Conservation (phyloP, 2,329 filamentous ascomycete genomes). For the Thelonectria olida region DNA sequence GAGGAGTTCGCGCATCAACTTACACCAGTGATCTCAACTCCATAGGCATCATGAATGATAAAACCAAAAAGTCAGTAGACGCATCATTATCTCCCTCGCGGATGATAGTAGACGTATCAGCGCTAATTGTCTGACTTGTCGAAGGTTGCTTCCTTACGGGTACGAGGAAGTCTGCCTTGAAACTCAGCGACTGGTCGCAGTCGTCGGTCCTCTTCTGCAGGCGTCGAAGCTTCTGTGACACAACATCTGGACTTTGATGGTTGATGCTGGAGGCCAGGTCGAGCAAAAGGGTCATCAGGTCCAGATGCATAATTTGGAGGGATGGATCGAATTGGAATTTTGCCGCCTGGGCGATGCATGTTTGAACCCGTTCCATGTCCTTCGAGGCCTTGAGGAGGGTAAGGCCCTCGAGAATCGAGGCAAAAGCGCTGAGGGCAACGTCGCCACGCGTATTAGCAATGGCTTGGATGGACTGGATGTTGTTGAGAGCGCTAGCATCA, state of each 20-base stretch:
- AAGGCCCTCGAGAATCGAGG: slow-evolving; percentile 74
- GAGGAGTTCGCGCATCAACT: slow-evolving; percentile 36
- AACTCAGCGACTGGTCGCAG: slow-evolving; percentile 58
- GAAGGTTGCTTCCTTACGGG: slow-evolving; percentile 63
- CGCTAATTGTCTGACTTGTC: slow-evolving; percentile 61
- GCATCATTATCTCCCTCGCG: slow-evolving; percentile 55
- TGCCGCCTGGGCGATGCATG: slow-evolving; percentile 77
- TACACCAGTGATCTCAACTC: slow-evolving; percentile 66
- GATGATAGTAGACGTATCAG: slow-evolving; percentile 65
- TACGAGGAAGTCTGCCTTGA: slow-evolving; percentile 60
- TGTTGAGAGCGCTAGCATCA: slow-evolving; percentile 73
- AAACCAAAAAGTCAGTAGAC: slow-evolving; percentile 63
- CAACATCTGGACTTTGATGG: slow-evolving; percentile 66
- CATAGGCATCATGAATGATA: slow-evolving; percentile 69
- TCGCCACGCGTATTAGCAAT: slow-evolving; percentile 70
- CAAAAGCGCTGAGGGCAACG: slow-evolving; percentile 70
- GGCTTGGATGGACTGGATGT: slow-evolving; percentile 69
- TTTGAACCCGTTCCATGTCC: slow-evolving; percentile 74
- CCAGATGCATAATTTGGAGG: slow-evolving; percentile 70
- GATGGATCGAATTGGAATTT: slow-evolving; percentile 74
- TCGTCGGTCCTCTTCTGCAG: slow-evolving; percentile 72
- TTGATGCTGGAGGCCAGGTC: slow-evolving; percentile 77
- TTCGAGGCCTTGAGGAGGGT: slow-evolving; percentile 72
- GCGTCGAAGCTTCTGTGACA: slow-evolving; percentile 66
- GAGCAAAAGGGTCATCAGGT: slow-evolving; percentile 71